Evolutionary conservation across 1,284 basidiomycete species (phyloP), one percentile per base, ranked within the genome.

Genomic region (Filobasidium uniguttulatum): DNA sequence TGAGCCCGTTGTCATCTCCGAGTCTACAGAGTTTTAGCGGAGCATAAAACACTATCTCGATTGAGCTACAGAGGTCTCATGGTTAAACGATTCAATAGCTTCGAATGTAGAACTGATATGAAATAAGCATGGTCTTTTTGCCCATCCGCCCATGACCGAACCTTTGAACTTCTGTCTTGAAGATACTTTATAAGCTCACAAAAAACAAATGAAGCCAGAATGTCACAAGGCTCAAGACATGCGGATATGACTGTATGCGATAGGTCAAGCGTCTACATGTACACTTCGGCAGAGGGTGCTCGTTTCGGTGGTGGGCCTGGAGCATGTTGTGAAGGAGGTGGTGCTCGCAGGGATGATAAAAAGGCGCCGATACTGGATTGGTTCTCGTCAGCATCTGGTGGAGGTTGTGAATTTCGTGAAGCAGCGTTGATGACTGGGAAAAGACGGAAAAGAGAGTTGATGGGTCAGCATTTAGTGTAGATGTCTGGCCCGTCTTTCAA

Each of bases 211-310:
- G 38, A 5, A 41, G 22, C 38, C 38, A 7, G 7, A 1, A 40
- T 40, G 38, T 14, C 23, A 28, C 20, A 6, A 17, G 19, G 8
- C 37, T 8, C 14, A 40, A 22, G 12, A 40, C 19, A 40, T 40
- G 15, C 19, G n/a, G 22, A 25, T 14, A 43, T 3, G 14, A 44
- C 8, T 4, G 14, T 7, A 12, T 4, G 22, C 14, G n/a, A 44
- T 25, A 20, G 29, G 26, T 33, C n/a, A 5, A 6, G 20, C 3
- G 9, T 10, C 38, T 48, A 50, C 48, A 50, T 50, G 41, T 43
- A 50, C 12, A 50, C 48, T 9, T 38, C 48, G 35, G 48, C 41
- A 8, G 40, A 43, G 17, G 48, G 48, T 5, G 48, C 48, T 12
- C 48, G 40, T 44, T 22, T 50, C 20, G 33, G 40, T 37, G 5